phyloP scores from a whole-genome alignment of 139 green algal species.

The Mychonastes homosphaera region DNA sequence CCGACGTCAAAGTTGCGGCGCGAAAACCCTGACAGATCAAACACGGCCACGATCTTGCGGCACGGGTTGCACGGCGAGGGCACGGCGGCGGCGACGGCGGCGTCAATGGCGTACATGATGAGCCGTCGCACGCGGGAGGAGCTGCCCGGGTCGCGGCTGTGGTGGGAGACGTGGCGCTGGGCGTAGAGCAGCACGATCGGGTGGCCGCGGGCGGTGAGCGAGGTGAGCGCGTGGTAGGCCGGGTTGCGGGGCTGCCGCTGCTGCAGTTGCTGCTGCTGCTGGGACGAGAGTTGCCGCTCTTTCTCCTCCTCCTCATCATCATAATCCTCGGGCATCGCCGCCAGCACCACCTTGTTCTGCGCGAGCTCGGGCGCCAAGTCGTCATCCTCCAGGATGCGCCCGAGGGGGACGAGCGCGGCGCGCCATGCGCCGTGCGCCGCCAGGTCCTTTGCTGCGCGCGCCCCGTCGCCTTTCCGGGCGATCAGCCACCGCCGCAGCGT shows the following conservation, averaged over 20 bases:
- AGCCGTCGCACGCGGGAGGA: background rate
- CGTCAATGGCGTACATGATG: conserved; percentile 9
- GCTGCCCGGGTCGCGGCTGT: no score
- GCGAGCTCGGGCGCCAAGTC: background rate
- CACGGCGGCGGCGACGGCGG: background rate
- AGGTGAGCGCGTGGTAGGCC: no score
- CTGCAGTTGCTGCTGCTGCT: background rate
- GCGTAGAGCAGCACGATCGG: no score
- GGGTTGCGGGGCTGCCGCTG: background rate
- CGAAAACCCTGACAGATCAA: conserved; percentile 2
- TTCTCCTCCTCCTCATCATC: no score
- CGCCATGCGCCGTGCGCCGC: background rate
- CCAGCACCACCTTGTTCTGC: conserved; percentile 6
- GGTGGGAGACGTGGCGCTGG: no score
- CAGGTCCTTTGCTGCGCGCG: conserved; percentile 1
- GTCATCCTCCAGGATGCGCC: conserved; percentile 6
- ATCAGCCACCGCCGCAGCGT: background rate
- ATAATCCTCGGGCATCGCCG: no score
- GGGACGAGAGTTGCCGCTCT: background rate
- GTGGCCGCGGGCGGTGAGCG: no score
- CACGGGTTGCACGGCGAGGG: background rate
- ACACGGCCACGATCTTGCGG: background rate
- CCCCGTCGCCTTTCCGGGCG: background rate
- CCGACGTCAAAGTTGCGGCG: conserved; percentile 1
- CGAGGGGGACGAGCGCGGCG: background rate